Percentiles rank a stretch among this genome's conserved stretches.
Conservation (phyloP, 345 rosid species). For the Pugionium cornutum region DNA sequence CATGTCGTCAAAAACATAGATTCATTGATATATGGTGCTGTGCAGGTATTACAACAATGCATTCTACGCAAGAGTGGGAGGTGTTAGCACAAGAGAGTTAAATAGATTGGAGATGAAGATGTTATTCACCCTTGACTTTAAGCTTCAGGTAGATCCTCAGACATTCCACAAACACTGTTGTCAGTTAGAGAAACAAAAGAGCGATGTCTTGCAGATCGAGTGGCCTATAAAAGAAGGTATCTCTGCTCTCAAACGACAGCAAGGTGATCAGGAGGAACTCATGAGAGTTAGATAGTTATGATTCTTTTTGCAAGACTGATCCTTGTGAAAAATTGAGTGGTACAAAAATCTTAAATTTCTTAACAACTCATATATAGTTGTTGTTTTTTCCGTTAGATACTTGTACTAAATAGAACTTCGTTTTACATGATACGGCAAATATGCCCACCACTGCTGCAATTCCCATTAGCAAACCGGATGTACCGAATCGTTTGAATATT, state of each 20-base stretch:
- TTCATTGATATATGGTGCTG: conserved; percentile 5
- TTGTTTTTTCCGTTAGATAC: too few species aligned
- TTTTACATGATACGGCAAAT: conserved; percentile 23
- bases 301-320: conserved; percentile 38
- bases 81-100: conserved; percentile 75
- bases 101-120: conserved; percentile 84
- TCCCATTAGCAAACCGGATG: too few species aligned
- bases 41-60: conserved; percentile 89
- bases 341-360: neutral
- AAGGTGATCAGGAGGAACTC: conserved; percentile 25
- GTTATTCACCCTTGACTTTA: conserved; percentile 76
- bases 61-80: conserved; percentile 90
- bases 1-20: neutral
- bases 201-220: conserved; percentile 23
- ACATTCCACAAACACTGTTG: conserved; percentile 64
- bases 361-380: neutral
- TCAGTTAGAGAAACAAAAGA: conserved; percentile 58
- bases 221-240: conserved; percentile 34
- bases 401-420: neutral
- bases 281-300: conserved; percentile 9
- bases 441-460: too few species aligned
- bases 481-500: too few species aligned
- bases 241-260: conserved; percentile 35
- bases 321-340: conserved; percentile 25
- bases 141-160: conserved; percentile 66